Evolutionary conservation across 345 rosid genomes (phyloP).

Genomic region (Euphorbia pulcherrima): DNA sequence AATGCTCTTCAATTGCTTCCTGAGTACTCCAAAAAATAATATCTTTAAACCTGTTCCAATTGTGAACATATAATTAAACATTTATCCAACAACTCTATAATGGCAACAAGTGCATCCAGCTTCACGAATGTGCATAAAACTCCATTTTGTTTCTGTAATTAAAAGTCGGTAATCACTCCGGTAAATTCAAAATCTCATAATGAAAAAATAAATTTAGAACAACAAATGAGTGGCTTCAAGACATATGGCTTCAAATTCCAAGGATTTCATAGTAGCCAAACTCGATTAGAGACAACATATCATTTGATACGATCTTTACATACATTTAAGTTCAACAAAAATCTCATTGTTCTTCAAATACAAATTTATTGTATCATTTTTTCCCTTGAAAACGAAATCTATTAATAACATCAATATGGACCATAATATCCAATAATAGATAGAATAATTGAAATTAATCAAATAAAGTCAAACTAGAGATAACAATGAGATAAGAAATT

Average conservation of each 20-base stretch:
- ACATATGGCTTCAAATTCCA: too few relatives aligned
- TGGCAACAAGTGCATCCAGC: too few relatives aligned
- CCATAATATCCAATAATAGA: background rate
- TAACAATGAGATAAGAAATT: background rate
- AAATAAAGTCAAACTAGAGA: background rate
- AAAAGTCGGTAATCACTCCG: too few relatives aligned
- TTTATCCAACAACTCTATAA: constrained; percentile 5
- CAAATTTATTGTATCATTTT: background rate
- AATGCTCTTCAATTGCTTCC: constrained; percentile 42
- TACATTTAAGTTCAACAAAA: background rate
- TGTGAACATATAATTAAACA: background rate
- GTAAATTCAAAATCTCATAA: background rate
- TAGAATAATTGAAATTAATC: background rate
- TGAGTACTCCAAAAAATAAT: constrained; percentile 68
- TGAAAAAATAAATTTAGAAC: too few relatives aligned
- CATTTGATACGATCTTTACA: background rate
- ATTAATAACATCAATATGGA: background rate
- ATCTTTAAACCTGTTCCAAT: constrained; percentile 58
- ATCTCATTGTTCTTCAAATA: background rate
- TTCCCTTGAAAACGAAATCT: background rate
- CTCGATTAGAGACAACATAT: background rate
- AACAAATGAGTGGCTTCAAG: too few relatives aligned
- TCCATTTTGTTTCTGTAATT: too few relatives aligned
- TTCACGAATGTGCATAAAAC: too few relatives aligned
- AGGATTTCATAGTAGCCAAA: too few relatives aligned